Evolutionary conservation across 768 basidiomycete genomes (phyloP).

Genomic region (Mycena rosella): DNA sequence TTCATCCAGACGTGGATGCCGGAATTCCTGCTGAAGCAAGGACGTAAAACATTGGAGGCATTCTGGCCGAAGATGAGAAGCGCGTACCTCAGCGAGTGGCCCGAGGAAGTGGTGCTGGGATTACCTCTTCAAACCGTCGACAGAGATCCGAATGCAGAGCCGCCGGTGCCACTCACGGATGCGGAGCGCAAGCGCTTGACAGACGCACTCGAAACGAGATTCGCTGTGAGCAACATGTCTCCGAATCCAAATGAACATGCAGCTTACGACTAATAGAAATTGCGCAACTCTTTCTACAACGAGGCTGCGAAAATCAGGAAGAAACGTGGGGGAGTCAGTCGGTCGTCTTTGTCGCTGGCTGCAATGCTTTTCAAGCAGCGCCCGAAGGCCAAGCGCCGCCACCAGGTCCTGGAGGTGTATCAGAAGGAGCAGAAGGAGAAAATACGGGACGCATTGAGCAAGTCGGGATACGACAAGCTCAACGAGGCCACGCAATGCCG

Average conservation of each 20-base stretch:
- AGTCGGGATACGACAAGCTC: neutral
- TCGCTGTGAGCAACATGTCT: neutral
- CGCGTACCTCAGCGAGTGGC: neutral
- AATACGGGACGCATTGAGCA: neutral
- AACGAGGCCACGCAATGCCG: constrained; percentile 17
- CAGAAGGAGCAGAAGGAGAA: neutral
- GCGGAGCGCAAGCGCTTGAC: neutral
- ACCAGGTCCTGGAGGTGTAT: constrained; percentile 20
- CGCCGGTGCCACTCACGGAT: neutral
- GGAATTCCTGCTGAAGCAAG: constrained; percentile 3
- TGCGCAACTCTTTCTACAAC: constrained; percentile 1
- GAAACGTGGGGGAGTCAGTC: neutral
- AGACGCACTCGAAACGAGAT: neutral
- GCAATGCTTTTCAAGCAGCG: neutral
- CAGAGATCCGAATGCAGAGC: neutral
- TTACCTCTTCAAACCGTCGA: neutral
- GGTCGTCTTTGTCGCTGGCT: neutral
- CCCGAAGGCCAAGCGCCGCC: neutral
- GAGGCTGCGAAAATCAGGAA: neutral
- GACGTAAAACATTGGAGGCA: neutral
- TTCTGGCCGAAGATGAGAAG: constrained; percentile 16
- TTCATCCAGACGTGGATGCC: constrained; percentile 8
- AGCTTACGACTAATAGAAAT: neutral
- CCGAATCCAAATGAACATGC: neutral
- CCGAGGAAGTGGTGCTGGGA: neutral